Conservation (phyloP, 148 eudicot genomes). For the Rhododendron henanense region DNA sequence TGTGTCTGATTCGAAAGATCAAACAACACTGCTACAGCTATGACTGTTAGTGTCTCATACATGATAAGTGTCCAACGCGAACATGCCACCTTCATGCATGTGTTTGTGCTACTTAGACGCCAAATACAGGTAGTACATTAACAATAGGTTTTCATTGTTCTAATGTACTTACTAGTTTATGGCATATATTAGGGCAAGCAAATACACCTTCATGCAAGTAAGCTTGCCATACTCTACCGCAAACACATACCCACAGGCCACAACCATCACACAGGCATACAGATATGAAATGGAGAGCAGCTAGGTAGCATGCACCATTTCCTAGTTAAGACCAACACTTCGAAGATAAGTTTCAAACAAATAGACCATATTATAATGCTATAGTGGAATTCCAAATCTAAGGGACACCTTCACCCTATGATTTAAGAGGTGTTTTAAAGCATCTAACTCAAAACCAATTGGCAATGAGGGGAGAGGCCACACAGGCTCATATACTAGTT, state of each 20-base stretch:
- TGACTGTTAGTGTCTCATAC: background rate
- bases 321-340: background rate
- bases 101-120: background rate
- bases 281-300: background rate
- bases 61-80: background rate
- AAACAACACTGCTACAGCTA: background rate
- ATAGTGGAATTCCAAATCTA: background rate
- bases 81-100: background rate
- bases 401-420: background rate
- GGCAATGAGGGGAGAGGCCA: too few relatives aligned
- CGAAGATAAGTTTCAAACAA: background rate
- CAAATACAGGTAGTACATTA: background rate
- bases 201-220: background rate
- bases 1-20: background rate
- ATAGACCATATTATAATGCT: background rate
- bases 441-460: too few relatives aligned
- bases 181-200: background rate
- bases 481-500: too few relatives aligned
- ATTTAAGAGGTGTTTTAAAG: background rate
- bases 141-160: background rate
- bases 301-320: background rate
- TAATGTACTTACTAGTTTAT: background rate
- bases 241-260: constrained; percentile 3
- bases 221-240: background rate
- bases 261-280: background rate